phyloP scores from a whole-genome alignment of 805 yeast species.

The Candida adriatica region DNA sequence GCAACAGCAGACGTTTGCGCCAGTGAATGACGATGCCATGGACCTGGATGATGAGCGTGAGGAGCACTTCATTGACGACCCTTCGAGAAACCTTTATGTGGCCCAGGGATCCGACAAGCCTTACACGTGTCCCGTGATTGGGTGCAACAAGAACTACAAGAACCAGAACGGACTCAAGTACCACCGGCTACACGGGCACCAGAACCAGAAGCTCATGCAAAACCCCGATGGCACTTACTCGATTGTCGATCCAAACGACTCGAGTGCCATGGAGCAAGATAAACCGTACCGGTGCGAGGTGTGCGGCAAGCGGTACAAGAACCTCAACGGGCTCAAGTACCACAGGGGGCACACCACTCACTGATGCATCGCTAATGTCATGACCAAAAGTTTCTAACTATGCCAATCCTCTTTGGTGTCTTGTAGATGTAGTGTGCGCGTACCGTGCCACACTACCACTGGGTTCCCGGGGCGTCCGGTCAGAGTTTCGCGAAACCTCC shows the following conservation, averaged over 20 bases:
- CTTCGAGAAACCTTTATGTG: constrained; percentile 89
- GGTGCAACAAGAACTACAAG: constrained; percentile 95
- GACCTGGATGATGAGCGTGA: constrained; percentile 48
- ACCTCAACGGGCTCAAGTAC: constrained; percentile 90
- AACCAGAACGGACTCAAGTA: constrained; percentile 96
- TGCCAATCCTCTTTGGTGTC: too few relatives aligned
- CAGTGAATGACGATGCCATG: constrained; percentile 23
- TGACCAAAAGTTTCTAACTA: too few relatives aligned
- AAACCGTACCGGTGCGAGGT: constrained; percentile 98
- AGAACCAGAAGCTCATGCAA: constrained; percentile 83
- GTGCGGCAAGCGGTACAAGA: constrained; percentile 95
- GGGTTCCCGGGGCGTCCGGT: too few relatives aligned
- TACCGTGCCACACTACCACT: too few relatives aligned
- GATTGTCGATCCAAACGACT: constrained; percentile 92
- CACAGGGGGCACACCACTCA: constrained; percentile 99
- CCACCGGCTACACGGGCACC: constrained; percentile 94
- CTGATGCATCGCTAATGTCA: too few relatives aligned
- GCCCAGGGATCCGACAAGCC: constrained; percentile 94
- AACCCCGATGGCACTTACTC: constrained; percentile 91
- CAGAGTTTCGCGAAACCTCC: too few relatives aligned
- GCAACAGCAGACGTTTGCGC: constrained; percentile 13
- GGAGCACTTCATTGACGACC: constrained; percentile 89
- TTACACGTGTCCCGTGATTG: constrained; percentile 94
- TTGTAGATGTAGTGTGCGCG: too few relatives aligned
- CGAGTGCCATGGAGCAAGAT: constrained; percentile 92